Conservation (phyloP, 78 protist genomes). For the Ministeria vibrans region DNA sequence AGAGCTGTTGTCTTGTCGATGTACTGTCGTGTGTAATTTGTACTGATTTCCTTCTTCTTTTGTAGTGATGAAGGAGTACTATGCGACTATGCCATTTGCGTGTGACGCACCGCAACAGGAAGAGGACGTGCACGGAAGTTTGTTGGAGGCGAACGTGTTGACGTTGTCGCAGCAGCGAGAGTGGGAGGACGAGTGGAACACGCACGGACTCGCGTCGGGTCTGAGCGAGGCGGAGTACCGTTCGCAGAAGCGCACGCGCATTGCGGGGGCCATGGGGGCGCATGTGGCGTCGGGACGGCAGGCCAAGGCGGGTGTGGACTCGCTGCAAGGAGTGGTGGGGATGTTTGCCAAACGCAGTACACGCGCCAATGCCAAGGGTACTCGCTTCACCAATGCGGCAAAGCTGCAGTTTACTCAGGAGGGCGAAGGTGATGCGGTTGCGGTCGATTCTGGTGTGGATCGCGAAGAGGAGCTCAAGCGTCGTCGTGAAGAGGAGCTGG, state of each 20-base stretch:
- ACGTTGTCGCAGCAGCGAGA: no score
- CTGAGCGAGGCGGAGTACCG: no score
- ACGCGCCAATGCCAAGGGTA: neutral
- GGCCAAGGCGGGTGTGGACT: slow-evolving; percentile 1
- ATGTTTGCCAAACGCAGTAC: neutral
- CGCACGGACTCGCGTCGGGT: no score
- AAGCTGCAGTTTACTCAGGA: slow-evolving; percentile 9
- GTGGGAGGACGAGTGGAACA: no score
- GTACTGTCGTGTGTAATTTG: no score
- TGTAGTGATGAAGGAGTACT: no score
- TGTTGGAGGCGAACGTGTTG: no score
- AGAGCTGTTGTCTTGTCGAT: no score
- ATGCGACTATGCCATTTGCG: no score
- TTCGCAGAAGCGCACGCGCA: neutral
- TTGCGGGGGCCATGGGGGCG: slow-evolving; percentile 21
- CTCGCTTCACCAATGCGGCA: slow-evolving; percentile 16
- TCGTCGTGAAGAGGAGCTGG: slow-evolving; percentile 27
- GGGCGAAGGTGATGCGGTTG: neutral
- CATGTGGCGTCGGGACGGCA: neutral
- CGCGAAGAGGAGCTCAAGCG: slow-evolving; percentile 16
- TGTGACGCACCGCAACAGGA: no score
- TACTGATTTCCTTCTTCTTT: no score
- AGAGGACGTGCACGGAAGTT: no score
- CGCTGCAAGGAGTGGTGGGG: neutral
- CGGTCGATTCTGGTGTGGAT: neutral